Percentiles rank a stretch among this genome's conserved stretches.
Evolutionary conservation across 805 yeast genomes (phyloP).

Genomic region (Candida tammaniensis): DNA sequence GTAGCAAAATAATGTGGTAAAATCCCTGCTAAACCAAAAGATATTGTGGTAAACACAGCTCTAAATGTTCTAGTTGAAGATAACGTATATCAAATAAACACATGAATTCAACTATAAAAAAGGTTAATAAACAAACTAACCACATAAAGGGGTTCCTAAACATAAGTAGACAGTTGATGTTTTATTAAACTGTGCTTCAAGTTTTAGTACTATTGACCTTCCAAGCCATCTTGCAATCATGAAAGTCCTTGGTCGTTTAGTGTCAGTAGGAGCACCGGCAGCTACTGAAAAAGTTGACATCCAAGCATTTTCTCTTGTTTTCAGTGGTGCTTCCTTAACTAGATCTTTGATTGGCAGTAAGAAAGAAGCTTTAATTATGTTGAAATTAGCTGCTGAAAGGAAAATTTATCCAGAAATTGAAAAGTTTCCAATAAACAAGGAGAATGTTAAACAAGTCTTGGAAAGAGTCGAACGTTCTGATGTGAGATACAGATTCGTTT

Average conservation of each 20-base stretch:
- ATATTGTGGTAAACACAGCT: too few relatives aligned
- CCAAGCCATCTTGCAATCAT: conserved; percentile 38
- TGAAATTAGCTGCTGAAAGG: conserved; percentile 34
- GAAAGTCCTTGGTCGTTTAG: conserved; percentile 21
- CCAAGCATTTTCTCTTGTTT: conserved; percentile 20
- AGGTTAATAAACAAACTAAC: too few relatives aligned
- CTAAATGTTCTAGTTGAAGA: too few relatives aligned
- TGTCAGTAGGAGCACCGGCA: conserved; percentile 28
- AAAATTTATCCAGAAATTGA: conserved; percentile 33
- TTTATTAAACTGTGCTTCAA: conserved; percentile 52
- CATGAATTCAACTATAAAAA: too few relatives aligned
- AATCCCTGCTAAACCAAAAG: too few relatives aligned
- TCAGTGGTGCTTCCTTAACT: conserved; percentile 23
- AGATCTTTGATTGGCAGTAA: conserved; percentile 34
- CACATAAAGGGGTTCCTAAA: too few relatives aligned
- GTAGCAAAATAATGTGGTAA: too few relatives aligned
- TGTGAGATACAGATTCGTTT: conserved; percentile 52
- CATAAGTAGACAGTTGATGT: too few relatives aligned
- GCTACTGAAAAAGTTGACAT: conserved; percentile 20
- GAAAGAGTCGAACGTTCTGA: conserved; percentile 30
- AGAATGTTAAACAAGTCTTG: conserved; percentile 30
- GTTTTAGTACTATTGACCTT: conserved; percentile 48
- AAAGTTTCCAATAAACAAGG: conserved; percentile 33
- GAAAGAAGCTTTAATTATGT: conserved; percentile 34
- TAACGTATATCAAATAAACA: too few relatives aligned